A percentile compares a stretch with the other conserved stretches of the same genome.
Conservation (phyloP, 225 moss, liverwort and hornwort genomes). For the Physcomitrium patens region DNA sequence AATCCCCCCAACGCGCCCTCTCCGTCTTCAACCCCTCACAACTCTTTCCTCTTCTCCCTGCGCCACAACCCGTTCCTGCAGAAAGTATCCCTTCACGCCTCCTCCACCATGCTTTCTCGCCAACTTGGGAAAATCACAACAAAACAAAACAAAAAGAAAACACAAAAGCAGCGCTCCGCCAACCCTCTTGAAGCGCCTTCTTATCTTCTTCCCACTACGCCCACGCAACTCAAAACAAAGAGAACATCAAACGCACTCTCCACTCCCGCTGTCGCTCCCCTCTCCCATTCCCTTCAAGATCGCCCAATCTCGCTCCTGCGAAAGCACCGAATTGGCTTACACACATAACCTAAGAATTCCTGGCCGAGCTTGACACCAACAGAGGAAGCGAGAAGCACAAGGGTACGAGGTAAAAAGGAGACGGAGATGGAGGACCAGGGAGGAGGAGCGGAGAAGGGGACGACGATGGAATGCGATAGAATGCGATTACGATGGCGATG, state of each 20-base stretch:
- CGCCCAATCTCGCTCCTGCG: background rate
- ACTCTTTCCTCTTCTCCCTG: conserved; percentile 21
- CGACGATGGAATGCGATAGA: no score
- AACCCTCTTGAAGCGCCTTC: no score
- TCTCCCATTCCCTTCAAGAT: no score
- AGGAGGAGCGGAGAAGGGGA: background rate
- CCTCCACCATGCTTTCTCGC: conserved; percentile 41
- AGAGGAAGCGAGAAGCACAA: no score
- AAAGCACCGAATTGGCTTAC: background rate
- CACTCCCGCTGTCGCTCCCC: no score
- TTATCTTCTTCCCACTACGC: background rate
- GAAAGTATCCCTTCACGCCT: conserved; percentile 26
- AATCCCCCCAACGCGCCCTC: conserved; percentile 51
- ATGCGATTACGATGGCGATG: conserved; percentile 17
- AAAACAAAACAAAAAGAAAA: no score
- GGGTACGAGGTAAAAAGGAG: no score
- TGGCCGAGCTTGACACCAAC: no score
- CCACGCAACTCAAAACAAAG: background rate
- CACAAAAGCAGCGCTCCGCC: no score
- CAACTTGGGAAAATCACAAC: background rate
- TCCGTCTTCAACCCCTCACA: conserved; percentile 44
- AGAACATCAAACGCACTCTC: no score
- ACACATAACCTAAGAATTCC: no score
- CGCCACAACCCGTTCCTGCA: conserved; percentile 14
- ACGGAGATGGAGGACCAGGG: background rate